These are phyloP conservation scores for Globisporangium irregulare DNA, from an alignment of 352 stramenopile genomes.

Conservation along the genomic window DNA sequence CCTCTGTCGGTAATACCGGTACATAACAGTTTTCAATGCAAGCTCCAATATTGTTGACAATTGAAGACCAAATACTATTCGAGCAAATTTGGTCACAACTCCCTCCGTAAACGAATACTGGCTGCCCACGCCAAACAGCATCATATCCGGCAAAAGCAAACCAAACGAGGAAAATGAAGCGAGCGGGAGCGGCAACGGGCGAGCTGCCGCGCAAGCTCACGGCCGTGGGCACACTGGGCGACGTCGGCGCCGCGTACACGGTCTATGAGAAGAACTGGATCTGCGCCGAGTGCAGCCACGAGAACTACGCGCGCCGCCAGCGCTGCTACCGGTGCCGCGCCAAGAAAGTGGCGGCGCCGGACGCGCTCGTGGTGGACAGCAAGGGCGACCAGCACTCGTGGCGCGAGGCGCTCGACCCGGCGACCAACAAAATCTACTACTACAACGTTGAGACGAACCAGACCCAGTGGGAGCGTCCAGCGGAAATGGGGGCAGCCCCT, in stretches of 20 bases:
- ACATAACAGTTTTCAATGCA: too few relatives aligned
- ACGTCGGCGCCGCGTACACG: conserved; percentile 82
- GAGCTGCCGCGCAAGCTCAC: conserved; percentile 59
- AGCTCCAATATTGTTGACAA: too few relatives aligned
- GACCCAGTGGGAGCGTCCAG: conserved; percentile 89
- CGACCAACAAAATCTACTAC: conserved; percentile 93
- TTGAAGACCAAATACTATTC: neutral
- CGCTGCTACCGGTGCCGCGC: conserved; percentile 83
- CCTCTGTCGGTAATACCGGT: too few relatives aligned
- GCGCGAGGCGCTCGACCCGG: conserved; percentile 89
- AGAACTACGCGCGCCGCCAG: conserved; percentile 82
- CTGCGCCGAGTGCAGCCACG: conserved; percentile 75
- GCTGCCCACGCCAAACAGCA: neutral
- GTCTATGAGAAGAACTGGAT: conserved; percentile 91
- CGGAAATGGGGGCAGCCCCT: conserved; percentile 89
- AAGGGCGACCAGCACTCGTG: conserved; percentile 61
- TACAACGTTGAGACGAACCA: conserved; percentile 86
- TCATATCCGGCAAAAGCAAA: neutral
- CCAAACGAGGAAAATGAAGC: conserved; percentile 15
- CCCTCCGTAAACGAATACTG: neutral
- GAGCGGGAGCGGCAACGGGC: conserved; percentile 12
- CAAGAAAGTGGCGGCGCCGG: conserved; percentile 56
- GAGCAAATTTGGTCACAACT: too few relatives aligned
- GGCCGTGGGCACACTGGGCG: conserved; percentile 76
- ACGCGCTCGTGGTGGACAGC: conserved; percentile 59